These are phyloP conservation scores for Malania oleifera DNA, from an alignment of 164 flowering plant species.

Conservation along the genomic window DNA sequence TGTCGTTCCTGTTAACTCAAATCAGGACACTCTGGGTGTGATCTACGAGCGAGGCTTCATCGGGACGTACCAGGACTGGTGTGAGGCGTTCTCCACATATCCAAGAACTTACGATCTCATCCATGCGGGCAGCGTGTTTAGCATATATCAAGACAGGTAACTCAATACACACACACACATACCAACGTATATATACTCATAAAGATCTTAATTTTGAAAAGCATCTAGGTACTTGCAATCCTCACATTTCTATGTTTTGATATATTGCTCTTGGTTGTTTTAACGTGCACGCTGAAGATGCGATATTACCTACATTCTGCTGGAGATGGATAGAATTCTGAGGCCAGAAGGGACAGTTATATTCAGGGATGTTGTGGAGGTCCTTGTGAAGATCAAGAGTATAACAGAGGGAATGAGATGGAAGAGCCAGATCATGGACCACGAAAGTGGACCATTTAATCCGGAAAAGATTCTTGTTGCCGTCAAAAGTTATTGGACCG, in stretches of 20 bases:
- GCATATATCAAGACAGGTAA: slow-evolving; percentile 89
- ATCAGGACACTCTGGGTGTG: slow-evolving; percentile 74
- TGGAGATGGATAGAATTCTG: slow-evolving; percentile 96
- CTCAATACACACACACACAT: no score
- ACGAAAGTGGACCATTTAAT: slow-evolving; percentile 89
- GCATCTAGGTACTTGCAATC: no score
- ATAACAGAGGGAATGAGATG: slow-evolving; percentile 87
- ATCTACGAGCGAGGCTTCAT: slow-evolving; percentile 88
- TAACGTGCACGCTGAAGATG: slow-evolving; percentile 47
- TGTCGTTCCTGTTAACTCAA: slow-evolving; percentile 67
- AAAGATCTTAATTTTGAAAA: no score
- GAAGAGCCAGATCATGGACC: slow-evolving; percentile 81
- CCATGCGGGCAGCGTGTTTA: slow-evolving; percentile 71
- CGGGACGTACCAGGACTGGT: slow-evolving; percentile 95
- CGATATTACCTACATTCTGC: slow-evolving; percentile 65
- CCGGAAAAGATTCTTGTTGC: slow-evolving; percentile 92
- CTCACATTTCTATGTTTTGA: not conserved
- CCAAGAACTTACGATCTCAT: slow-evolving; percentile 97
- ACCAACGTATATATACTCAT: no score
- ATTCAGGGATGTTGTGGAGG: slow-evolving; percentile 83
- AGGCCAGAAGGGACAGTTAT: slow-evolving; percentile 95
- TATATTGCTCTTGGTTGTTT: not conserved
- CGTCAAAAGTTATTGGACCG: slow-evolving; percentile 90
- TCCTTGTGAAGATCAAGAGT: slow-evolving; percentile 70
- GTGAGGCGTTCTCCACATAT: slow-evolving; percentile 96